These are phyloP conservation scores for Gossypium schwendimanii DNA, from an alignment of 441 rosid species.

Conservation along the genomic window DNA sequence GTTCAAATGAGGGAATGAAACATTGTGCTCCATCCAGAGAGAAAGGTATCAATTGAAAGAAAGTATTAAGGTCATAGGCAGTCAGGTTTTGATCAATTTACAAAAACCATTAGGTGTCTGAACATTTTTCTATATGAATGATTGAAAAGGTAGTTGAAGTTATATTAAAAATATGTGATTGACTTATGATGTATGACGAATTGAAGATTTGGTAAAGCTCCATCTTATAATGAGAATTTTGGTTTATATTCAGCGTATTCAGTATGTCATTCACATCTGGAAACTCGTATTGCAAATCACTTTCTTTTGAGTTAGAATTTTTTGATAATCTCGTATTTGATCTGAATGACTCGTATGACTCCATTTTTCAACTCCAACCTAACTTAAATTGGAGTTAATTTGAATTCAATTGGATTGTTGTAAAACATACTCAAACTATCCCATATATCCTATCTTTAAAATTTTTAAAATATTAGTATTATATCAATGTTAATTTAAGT, in stretches of 20 bases:
- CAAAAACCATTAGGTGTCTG: neutral
- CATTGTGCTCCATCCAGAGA: neutral
- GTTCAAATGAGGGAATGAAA: neutral
- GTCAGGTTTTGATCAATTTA: neutral
- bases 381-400: too few species aligned
- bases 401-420: too few species aligned
- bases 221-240: neutral
- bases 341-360: too few species aligned
- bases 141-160: neutral
- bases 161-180: too few species aligned
- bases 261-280: neutral
- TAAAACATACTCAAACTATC: too few species aligned
- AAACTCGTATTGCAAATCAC: neutral
- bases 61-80: neutral
- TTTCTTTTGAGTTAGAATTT: too few species aligned
- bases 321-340: too few species aligned
- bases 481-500: too few species aligned
- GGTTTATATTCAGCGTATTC: neutral
- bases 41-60: neutral
- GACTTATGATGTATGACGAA: neutral
- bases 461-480: too few species aligned
- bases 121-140: neutral
- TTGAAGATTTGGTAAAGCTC: neutral
- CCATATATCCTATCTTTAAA: too few species aligned
- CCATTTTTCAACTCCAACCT: too few species aligned